Percentiles rank a stretch among this genome's conserved stretches.
These are phyloP conservation scores for Chernovozyma aurita DNA, from an alignment of 1,139 yeast species.

Conservation along the genomic window DNA sequence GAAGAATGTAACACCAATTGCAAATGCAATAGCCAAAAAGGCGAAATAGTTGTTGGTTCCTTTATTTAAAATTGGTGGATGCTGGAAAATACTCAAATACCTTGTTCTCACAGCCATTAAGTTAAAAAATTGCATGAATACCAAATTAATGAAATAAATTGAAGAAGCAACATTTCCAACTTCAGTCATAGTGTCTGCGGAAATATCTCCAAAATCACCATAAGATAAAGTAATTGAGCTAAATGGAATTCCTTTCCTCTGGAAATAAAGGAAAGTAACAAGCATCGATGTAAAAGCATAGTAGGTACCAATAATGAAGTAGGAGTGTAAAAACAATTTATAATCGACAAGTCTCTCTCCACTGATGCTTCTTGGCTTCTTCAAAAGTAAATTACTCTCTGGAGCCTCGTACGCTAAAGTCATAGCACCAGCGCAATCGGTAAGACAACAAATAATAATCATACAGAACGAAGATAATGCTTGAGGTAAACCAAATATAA, in stretches of 20 bases:
- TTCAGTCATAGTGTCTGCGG: conserved; percentile 15
- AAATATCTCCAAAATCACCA: conserved; percentile 28
- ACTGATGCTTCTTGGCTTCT: conserved; percentile 41
- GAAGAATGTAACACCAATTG: conserved; percentile 40
- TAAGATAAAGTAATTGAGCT: conserved; percentile 32
- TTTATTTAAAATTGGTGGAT: conserved; percentile 24
- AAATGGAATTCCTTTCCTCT: conserved; percentile 36
- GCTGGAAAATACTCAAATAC: conserved; percentile 40
- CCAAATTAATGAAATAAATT: conserved; percentile 47
- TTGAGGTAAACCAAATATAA: conserved; percentile 49
- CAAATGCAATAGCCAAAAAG: conserved; percentile 33
- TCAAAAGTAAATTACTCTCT: conserved; percentile 39
- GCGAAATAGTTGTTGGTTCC: conserved; percentile 5
- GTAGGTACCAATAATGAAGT: conserved; percentile 40
- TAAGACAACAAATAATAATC: conserved; percentile 48
- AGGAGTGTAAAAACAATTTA: conserved; percentile 40
- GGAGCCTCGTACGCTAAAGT: conserved; percentile 42
- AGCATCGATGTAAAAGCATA: conserved; percentile 41
- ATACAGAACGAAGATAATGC: conserved; percentile 47
- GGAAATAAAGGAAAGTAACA: conserved; percentile 38
- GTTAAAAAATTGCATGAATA: conserved; percentile 47
- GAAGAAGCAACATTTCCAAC: conserved; percentile 37
- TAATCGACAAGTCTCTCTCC: conserved; percentile 41
- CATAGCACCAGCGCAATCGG: conserved; percentile 46
- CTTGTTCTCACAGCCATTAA: conserved; percentile 45